phyloP scores from a whole-genome alignment of 2,329 filamentous ascomycete genomes.

The Incumbomyces delicatus region DNA sequence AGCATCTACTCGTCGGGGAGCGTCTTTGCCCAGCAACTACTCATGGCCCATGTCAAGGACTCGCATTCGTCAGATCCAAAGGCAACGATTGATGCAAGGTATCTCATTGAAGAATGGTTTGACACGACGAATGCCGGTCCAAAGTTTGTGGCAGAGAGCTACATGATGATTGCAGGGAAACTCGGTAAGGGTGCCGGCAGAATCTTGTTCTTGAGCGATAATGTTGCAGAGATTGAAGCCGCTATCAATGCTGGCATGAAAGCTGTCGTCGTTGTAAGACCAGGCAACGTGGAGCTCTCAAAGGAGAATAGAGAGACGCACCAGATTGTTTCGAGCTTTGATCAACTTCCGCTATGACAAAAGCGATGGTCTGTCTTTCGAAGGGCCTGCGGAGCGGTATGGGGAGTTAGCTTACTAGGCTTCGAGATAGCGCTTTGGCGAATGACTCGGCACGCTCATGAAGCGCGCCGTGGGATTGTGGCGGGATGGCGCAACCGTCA shows the following conservation, averaged over 20 bases:
- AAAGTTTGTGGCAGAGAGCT: conserved; percentile 12
- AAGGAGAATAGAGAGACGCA: conserved; percentile 8
- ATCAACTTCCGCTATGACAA: conserved; percentile 9
- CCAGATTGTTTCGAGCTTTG: conserved; percentile 13
- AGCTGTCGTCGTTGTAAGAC: conserved; percentile 13
- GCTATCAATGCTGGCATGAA: conserved; percentile 12
- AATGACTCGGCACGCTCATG: no score
- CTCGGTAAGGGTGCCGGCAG: conserved; percentile 6
- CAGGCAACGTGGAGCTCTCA: conserved; percentile 13
- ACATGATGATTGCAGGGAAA: conserved; percentile 12
- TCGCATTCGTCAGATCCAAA: background rate
- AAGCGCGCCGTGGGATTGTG: no score
- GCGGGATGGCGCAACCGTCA: no score
- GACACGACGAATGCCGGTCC: conserved; percentile 18
- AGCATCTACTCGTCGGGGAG: conserved; percentile 18
- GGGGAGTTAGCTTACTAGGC: background rate
- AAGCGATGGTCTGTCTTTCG: background rate
- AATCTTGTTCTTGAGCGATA: conserved; percentile 18
- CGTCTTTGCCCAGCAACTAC: conserved; percentile 17
- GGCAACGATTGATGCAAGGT: background rate
- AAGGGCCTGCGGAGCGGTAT: background rate
- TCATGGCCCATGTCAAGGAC: conserved; percentile 15
- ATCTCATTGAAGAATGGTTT: conserved; percentile 12
- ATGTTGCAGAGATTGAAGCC: conserved; percentile 14
- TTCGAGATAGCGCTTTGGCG: no score